These are phyloP conservation scores for Botrytis hyacinthi DNA, from an alignment of 2,329 filamentous ascomycete species.

Conservation along the genomic window DNA sequence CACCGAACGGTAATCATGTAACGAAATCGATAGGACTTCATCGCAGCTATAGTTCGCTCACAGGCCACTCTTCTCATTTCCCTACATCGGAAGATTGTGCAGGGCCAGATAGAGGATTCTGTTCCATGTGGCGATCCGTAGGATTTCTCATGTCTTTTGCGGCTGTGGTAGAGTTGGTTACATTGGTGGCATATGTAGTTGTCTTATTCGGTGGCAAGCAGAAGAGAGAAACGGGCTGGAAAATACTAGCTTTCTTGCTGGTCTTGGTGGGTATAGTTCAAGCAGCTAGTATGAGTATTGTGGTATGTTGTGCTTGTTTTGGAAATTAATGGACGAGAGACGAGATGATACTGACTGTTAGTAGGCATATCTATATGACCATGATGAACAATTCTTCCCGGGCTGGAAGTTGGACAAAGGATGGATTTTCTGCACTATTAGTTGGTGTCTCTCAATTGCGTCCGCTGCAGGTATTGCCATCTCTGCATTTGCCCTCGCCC, in stretches of 20 bases:
- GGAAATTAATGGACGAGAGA: background rate
- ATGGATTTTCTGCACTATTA: slow-evolving; percentile 67
- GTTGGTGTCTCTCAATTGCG: slow-evolving; percentile 53
- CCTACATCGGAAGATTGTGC: slow-evolving; percentile 65
- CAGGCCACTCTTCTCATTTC: slow-evolving; percentile 58
- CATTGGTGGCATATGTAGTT: slow-evolving; percentile 74
- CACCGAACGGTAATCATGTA: slow-evolving; percentile 49
- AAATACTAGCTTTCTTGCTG: slow-evolving; percentile 66
- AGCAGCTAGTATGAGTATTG: slow-evolving; percentile 74
- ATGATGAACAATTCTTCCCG: slow-evolving; percentile 78
- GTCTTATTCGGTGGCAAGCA: slow-evolving; percentile 76
- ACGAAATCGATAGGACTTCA: slow-evolving; percentile 76
- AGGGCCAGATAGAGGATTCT: slow-evolving; percentile 65
- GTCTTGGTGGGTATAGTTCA: slow-evolving; percentile 65
- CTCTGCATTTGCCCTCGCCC: slow-evolving; percentile 68
- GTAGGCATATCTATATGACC: slow-evolving; percentile 78
- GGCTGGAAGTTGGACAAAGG: slow-evolving; percentile 80
- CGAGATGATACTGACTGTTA: slow-evolving; percentile 14
- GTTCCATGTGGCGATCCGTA: slow-evolving; percentile 79
- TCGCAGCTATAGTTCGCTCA: slow-evolving; percentile 69
- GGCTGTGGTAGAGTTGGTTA: slow-evolving; percentile 76
- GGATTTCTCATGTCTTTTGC: slow-evolving; percentile 86
- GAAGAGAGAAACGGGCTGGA: slow-evolving; percentile 80
- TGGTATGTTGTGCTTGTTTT: slow-evolving; percentile 58
- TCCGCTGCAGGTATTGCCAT: slow-evolving; percentile 58